These are phyloP conservation scores for Beta corolliflora DNA, from an alignment of 179 eudicot species.

Conservation along the genomic window DNA sequence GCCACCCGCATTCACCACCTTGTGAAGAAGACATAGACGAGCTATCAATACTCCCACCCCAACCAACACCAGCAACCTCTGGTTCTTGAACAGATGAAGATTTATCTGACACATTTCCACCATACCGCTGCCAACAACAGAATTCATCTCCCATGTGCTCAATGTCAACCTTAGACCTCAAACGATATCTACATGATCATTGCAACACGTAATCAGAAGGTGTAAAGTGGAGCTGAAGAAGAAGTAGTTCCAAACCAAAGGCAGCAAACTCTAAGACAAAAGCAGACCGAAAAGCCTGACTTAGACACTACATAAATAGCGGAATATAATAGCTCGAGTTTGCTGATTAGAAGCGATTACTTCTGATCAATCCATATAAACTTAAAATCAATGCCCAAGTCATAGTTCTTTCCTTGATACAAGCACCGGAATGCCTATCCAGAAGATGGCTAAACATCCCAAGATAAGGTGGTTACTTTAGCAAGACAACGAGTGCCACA, in stretches of 20 bases:
- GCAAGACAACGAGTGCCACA: not conserved
- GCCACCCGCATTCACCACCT: constrained; percentile 70
- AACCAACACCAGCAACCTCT: constrained; percentile 71
- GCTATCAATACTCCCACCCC: constrained; percentile 67
- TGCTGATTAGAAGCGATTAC: not conserved
- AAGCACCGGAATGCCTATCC: not conserved
- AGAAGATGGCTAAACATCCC: too few species aligned
- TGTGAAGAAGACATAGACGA: constrained; percentile 63
- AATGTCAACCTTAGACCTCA: constrained; percentile 92
- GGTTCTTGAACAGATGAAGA: constrained; percentile 58
- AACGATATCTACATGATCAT: constrained; percentile 56
- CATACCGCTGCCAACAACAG: constrained; percentile 89
- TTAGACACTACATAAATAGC: not conserved
- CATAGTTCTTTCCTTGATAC: not conserved
- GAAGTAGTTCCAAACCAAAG: not conserved
- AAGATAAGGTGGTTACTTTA: too few species aligned
- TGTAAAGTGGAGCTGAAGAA: not conserved
- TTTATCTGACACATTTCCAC: constrained; percentile 43
- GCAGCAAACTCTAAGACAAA: not conserved
- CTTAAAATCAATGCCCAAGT: not conserved
- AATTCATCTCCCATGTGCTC: constrained; percentile 65
- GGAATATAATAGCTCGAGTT: not conserved
- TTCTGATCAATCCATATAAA: not conserved
- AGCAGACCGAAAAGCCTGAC: not conserved
- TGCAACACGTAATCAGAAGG: constrained; percentile 5